Evolutionary conservation across 2,329 filamentous ascomycete species (phyloP).

Genomic region (Fusarium continuum): DNA sequence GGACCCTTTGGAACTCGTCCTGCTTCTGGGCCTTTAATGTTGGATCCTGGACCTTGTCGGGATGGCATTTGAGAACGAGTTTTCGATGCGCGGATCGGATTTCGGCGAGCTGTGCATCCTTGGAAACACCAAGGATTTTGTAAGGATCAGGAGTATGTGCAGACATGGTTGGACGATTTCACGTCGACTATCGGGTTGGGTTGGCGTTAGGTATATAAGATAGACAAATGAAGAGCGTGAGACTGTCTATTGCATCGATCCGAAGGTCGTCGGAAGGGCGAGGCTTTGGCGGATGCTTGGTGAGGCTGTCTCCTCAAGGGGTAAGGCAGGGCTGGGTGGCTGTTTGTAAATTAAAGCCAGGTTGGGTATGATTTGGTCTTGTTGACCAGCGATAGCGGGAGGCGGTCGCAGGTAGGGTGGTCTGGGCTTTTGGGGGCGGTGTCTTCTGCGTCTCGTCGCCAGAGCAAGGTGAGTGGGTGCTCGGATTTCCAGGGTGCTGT

Average conservation of each 20-base stretch:
- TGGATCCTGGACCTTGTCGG: conserved; percentile 87
- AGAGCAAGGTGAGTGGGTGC: conserved; percentile 40
- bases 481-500: conserved; percentile 38
- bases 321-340: conserved; percentile 34
- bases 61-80: conserved; percentile 86
- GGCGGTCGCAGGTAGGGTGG: conserved; percentile 33
- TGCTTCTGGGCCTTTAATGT: conserved; percentile 79
- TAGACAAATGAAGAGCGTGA: conserved; percentile 11
- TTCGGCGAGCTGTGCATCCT: conserved; percentile 72
- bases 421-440: conserved; percentile 43
- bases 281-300: conserved; percentile 32
- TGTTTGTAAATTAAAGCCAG: conserved; percentile 39
- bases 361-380: conserved; percentile 34
- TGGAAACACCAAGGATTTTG: conserved; percentile 75
- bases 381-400: conserved; percentile 25
- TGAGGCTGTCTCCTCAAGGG: conserved; percentile 39
- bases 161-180: conserved; percentile 52
- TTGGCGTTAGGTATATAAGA: conserved; percentile 31
- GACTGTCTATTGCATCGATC: conserved; percentile 40
- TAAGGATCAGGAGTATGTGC: conserved; percentile 78
- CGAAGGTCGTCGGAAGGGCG: conserved; percentile 34
- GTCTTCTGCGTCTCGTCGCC: conserved; percentile 42
- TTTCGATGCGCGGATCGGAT: conserved; percentile 87
- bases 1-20: conserved; percentile 90
- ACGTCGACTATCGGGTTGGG: conserved; percentile 17